Conservation (phyloP, 75 land plant genomes). For the Sequoia sempervirens region DNA sequence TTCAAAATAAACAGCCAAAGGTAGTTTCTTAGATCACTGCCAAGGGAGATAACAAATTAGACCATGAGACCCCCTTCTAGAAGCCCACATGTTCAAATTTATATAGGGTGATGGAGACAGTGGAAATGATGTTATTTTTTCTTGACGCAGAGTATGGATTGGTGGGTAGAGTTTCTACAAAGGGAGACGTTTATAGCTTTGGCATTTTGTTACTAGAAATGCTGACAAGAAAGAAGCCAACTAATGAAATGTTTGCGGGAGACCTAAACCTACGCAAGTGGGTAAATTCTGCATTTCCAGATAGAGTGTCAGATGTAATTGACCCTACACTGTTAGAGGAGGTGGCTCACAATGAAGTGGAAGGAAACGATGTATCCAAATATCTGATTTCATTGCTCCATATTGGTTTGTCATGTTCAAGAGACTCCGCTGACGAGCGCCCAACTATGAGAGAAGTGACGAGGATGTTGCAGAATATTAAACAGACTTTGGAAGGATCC, state of each 20-base stretch:
- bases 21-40: too few relatives aligned
- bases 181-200: slow-evolving; percentile 35
- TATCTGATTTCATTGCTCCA: not conserved
- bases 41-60: too few relatives aligned
- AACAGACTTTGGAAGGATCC: not conserved
- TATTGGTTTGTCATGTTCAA: slow-evolving; percentile 25
- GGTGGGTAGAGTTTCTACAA: slow-evolving; percentile 12
- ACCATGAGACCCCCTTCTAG: too few relatives aligned
- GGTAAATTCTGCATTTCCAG: slow-evolving; percentile 8
- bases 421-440: slow-evolving; percentile 19
- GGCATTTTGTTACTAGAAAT: slow-evolving; percentile 30
- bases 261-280: not conserved
- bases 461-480: not conserved
- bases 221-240: slow-evolving; percentile 13
- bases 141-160: slow-evolving; percentile 27
- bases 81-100: too few relatives aligned
- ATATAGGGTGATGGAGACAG: not conserved
- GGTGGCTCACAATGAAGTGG: not conserved
- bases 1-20: too few relatives aligned
- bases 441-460: slow-evolving; percentile 34
- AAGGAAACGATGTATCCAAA: not conserved
- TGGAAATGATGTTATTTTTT: not conserved
- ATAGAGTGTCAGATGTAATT: not conserved
- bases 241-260: not conserved
- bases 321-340: not conserved